Evolutionary conservation across 768 basidiomycete species (phyloP), one percentile per base, ranked within the genome.

Genomic region (Postia placenta): DNA sequence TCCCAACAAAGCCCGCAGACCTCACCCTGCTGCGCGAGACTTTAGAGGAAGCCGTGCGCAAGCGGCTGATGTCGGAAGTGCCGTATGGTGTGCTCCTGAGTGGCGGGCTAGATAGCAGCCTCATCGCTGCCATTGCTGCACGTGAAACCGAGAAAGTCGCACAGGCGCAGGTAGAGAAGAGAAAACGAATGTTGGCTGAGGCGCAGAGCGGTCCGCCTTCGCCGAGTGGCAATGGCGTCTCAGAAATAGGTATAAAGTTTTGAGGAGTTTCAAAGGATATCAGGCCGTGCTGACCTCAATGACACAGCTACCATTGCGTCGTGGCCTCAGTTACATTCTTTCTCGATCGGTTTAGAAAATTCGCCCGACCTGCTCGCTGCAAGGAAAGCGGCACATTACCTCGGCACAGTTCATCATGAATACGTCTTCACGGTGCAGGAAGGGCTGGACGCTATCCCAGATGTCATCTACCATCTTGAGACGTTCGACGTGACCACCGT

Each of bases 401-500:
- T 99, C 37, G 94, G 94, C 23, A 99, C 96, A 1, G 82, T 87
- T 1, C 96, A 99, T 61, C 95, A 98, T 63, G 95, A 96, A 69
- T 97, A 92, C 67, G 87, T 92, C 14, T 99, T 99, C 69, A 97
- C 95, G 24, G 90, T 98, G 4, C 91, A 98, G 67, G 96, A 98
- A 66, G 96, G 96, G 37, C 72, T 99, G 42, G 96, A 99, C 60
- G 96, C 96, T 2, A 83, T 99, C 46, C 90, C 91, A 3, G 96
- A 99, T 50, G 95, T 98, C 51, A 96, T 99, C 56, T 86, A 97
- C 67, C 95, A 98, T 63, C 81, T 99, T 28, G 96, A 99, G 71
- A 98, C 96, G 1, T 98, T 92, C 68, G 96, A 99, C 66, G 96
- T 99, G 49, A 99, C 96, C 24, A 99, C 96, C 33, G 91, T 97